Percentiles rank a stretch among this genome's conserved stretches.
Evolutionary conservation across 306 rosid genomes (phyloP).

Genomic region (Fragaria iinumae): DNA sequence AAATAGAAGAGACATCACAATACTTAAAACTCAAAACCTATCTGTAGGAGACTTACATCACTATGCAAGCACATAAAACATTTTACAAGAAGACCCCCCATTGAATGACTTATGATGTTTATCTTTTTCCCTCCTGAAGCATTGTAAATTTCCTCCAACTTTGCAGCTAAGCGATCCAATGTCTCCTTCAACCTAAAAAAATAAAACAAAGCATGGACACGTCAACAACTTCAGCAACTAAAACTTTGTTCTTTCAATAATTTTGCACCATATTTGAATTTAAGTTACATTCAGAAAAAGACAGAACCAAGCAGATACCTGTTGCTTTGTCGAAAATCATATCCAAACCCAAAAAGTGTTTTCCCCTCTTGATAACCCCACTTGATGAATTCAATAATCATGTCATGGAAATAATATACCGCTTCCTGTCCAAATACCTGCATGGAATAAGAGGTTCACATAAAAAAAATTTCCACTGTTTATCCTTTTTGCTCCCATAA

Average conservation of each 20-base stretch:
- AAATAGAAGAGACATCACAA: conserved; percentile 25
- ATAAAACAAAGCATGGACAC: conserved; percentile 11
- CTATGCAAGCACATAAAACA: conserved; percentile 84
- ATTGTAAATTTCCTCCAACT: conserved; percentile 58
- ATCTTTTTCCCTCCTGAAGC: conserved; percentile 96
- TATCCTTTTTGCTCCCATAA: background rate
- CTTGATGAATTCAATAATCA: conserved; percentile 78
- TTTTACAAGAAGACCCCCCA: conserved; percentile 97
- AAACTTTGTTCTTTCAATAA: background rate
- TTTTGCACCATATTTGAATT: background rate
- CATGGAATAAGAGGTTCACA: conserved; percentile 20
- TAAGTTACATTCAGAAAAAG: background rate
- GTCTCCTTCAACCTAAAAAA: conserved; percentile 80
- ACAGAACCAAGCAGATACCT: conserved; percentile 46
- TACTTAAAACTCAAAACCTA: conserved; percentile 14
- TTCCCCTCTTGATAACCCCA: conserved; percentile 96
- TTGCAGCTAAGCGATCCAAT: conserved; percentile 66
- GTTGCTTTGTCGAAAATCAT: conserved; percentile 98
- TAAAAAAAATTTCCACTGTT: background rate
- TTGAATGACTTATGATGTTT: conserved; percentile 82
- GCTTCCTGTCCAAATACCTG: conserved; percentile 81
- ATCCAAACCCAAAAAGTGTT: conserved; percentile 96
- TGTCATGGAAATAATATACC: conserved; percentile 84
- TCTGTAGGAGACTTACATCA: conserved; percentile 51
- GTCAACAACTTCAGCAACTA: conserved; percentile 1